Evolutionary conservation across 176 grass and related monocot species (phyloP).

Genomic region (Aegilops bicornis): DNA sequence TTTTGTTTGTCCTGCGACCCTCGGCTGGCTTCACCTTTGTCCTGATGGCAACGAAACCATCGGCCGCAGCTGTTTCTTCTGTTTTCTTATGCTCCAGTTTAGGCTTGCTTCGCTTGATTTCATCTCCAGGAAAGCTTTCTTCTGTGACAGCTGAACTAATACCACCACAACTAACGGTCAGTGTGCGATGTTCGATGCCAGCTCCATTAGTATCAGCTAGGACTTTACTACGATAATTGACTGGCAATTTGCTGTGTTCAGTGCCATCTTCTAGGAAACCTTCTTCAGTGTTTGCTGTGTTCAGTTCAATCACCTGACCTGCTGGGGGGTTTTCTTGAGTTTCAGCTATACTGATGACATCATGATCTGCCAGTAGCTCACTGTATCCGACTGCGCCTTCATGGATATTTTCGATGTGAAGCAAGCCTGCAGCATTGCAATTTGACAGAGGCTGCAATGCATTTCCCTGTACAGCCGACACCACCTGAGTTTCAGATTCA

Average conservation of each 20-base stretch:
- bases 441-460: not conserved
- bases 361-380: not conserved
- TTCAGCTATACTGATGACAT: not conserved
- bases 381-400: not conserved
- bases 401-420: not conserved
- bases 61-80: constrained; percentile 17
- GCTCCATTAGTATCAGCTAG: not conserved
- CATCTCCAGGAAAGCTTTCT: not conserved
- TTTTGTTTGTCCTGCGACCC: not conserved
- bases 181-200: not conserved
- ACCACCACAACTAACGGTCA: not conserved
- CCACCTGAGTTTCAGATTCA: not conserved
- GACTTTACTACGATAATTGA: not conserved
- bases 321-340: not conserved
- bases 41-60: constrained; percentile 61
- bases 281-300: not conserved
- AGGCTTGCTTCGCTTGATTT: not conserved
- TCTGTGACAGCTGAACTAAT: constrained; percentile 8
- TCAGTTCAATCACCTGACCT: not conserved
- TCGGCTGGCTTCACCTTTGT: not conserved
- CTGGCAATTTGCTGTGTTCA: not conserved
- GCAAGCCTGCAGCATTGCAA: not conserved
- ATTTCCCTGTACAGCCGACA: not conserved
- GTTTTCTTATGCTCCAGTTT: not conserved
- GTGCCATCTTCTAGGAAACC: not conserved